Evolutionary conservation across 2,329 filamentous ascomycete genomes (phyloP).

Genomic region (Neofusicoccum sp.): DNA sequence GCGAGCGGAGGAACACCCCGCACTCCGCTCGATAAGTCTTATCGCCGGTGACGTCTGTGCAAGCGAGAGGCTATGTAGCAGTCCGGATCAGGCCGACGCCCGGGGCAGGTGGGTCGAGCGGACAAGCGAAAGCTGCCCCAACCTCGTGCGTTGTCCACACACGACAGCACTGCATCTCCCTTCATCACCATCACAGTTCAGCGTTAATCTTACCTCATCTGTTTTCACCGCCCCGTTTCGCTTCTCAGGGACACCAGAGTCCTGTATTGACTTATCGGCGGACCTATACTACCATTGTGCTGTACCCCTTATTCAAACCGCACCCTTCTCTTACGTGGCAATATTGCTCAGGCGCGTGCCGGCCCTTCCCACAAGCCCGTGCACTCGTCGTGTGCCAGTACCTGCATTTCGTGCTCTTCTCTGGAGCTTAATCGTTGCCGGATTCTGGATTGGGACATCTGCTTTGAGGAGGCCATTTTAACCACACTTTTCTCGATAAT

Average conservation of each 20-base stretch:
- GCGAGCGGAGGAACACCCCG: too few species aligned
- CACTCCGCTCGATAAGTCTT: too few species aligned
- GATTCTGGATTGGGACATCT: too few species aligned
- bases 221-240: not conserved
- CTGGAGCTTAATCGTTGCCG: not conserved
- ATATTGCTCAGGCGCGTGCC: not conserved
- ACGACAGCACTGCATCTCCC: not conserved
- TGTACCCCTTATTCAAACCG: not conserved
- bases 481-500: not conserved
- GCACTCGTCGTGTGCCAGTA: not conserved
- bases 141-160: not conserved
- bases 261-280: not conserved
- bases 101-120: not conserved
- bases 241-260: not conserved
- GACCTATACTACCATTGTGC: not conserved
- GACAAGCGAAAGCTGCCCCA: not conserved
- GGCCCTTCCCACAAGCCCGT: not conserved
- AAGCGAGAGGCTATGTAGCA: not conserved
- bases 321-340: not conserved
- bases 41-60: too few species aligned
- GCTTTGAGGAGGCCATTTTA: too few species aligned
- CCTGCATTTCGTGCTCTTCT: constrained; percentile 1
- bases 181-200: not conserved
- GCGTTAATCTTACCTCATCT: not conserved
- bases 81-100: not conserved